Evolutionary conservation across 805 yeast species (phyloP), one percentile per base, ranked within the genome.

Genomic region (Starmerella potacharoeniae): DNA sequence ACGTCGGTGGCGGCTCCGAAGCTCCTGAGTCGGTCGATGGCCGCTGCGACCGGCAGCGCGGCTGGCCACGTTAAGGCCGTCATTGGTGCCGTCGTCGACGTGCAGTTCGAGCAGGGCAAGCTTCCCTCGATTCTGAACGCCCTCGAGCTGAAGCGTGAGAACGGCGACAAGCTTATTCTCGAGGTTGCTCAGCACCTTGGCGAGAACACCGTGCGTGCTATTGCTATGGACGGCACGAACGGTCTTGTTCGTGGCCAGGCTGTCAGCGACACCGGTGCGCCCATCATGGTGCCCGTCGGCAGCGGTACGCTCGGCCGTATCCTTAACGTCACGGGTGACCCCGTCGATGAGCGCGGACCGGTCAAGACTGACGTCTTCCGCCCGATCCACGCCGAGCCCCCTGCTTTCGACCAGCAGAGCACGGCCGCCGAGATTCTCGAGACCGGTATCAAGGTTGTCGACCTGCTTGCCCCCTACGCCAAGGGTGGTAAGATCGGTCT

Each of bases 401-500:
- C 98, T 65, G 59, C 85, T 58, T 93, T 93, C 74, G 88, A 84
- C 67, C 96, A 93, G 74, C 98, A 93, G 81, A 88, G 97, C 62
- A 93, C 98, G 69, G 77, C 83, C 66, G 97, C 98, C 64, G 97
- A 93, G 82, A 90, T 93, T 70, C 83, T 93, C 73, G 98, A 90
- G 81, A 91, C 98, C 65, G 97, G 98, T 88, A 91, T 91, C 75
- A 91, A 91, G 83, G 98, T 91, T 76, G 98, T 91, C 79, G 98
- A 91, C 75, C 81, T 91, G 73, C 83, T 91, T 67, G 98, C 98
- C 68, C 98, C 98, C 68, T 91, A 91, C 81, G 97, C 98, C 74
- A 89, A 97, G 87, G 98, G 98, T 87, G 98, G 98, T 87, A 91
- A 91, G 84, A 91, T 91, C 88, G 98, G 98, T 84, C 84, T 91